These are phyloP conservation scores for Trichoderma erinaceum DNA, from an alignment of 495 filamentous ascomycete genomes.

Conservation along the genomic window DNA sequence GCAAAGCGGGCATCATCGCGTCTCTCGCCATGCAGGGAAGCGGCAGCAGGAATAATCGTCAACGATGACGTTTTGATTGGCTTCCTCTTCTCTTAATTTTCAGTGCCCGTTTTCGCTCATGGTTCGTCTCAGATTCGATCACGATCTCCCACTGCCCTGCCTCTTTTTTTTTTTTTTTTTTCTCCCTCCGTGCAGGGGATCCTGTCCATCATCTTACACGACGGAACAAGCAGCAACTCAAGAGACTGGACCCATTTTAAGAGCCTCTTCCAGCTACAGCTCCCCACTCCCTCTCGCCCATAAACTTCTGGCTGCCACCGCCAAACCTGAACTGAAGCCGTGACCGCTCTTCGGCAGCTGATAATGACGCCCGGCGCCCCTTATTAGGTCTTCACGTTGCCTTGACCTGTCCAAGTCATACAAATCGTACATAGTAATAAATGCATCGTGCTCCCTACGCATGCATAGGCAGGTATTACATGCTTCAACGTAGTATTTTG, in stretches of 20 bases:
- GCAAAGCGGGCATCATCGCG: not conserved
- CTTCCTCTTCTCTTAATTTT: not conserved
- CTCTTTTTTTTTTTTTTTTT: not conserved
- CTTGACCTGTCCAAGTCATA: not conserved
- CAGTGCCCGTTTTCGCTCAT: not conserved
- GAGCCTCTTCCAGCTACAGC: not conserved
- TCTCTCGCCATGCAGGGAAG: not conserved
- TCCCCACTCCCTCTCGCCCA: not conserved
- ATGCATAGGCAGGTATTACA: not conserved
- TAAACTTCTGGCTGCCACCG: not conserved
- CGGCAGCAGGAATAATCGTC: not conserved
- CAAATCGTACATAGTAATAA: not conserved
- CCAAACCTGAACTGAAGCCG: not conserved
- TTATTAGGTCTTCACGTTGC: not conserved
- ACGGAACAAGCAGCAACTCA: no score
- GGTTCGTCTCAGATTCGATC: not conserved
- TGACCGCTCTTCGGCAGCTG: not conserved
- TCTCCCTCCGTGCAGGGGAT: not conserved
- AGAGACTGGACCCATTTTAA: not conserved
- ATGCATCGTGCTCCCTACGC: not conserved
- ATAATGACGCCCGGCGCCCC: not conserved
- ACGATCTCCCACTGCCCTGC: not conserved
- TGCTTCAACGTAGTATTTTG: not conserved
- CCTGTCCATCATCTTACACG: not conserved
- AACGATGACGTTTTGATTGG: not conserved